Evolutionary conservation across 306 rosid genomes (phyloP).

Genomic region (Bauhinia variegata): DNA sequence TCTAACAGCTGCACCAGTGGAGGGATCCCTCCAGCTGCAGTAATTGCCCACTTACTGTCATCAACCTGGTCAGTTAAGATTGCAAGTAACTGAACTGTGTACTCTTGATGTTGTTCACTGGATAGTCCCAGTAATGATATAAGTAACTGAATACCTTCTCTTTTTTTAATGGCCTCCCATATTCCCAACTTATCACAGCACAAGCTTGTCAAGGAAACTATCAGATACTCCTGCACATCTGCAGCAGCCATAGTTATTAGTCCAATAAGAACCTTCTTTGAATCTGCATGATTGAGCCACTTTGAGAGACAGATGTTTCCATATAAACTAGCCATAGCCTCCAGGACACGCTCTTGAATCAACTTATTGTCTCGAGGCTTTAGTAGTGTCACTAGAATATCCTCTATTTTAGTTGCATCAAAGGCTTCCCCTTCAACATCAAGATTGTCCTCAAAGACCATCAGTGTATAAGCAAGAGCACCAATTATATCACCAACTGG

Average conservation of each 20-base stretch:
- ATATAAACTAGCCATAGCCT: slow-evolving; percentile 96
- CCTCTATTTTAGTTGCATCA: slow-evolving; percentile 72
- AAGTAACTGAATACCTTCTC: slow-evolving; percentile 95
- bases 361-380: slow-evolving; percentile 79
- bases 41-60: slow-evolving; percentile 99
- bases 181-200: slow-evolving; percentile 72
- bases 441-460: slow-evolving; percentile 73
- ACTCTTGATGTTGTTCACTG: slow-evolving; percentile 96
- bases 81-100: slow-evolving; percentile 83
- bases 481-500: slow-evolving; percentile 94
- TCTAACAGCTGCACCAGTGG: slow-evolving; percentile 91
- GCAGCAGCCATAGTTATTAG: slow-evolving; percentile 81
- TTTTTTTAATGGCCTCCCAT: slow-evolving; percentile 90
- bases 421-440: slow-evolving; percentile 57
- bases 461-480: slow-evolving; percentile 89
- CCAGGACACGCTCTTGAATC: slow-evolving; percentile 90
- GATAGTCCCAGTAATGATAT: slow-evolving; percentile 84
- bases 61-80: slow-evolving; percentile 85
- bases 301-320: slow-evolving; percentile 79
- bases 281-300: slow-evolving; percentile 70
- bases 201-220: slow-evolving; percentile 76
- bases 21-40: slow-evolving; percentile 99
- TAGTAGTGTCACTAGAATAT: slow-evolving; percentile 73
- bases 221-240: slow-evolving; percentile 81
- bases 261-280: slow-evolving; percentile 86